Evolutionary conservation across 257 asterid species (phyloP).

Genomic region (Nicotiana obtusifolia): DNA sequence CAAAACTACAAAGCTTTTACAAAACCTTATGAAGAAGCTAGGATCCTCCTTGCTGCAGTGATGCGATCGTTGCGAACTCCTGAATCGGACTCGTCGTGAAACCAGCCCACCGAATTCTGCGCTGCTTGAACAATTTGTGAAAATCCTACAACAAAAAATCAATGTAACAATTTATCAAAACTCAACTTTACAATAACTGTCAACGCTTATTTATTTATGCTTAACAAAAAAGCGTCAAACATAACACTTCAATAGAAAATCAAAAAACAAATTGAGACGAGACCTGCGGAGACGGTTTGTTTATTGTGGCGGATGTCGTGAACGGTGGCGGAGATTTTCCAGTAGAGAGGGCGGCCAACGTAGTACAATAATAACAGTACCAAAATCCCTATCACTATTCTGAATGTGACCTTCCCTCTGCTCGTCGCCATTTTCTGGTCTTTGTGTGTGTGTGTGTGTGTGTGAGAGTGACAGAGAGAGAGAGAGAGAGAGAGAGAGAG

Average conservation of each 20-base stretch:
- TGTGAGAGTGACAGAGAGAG: too few relatives aligned
- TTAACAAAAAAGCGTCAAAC: background rate
- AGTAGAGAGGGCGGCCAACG: constrained; percentile 79
- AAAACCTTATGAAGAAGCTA: constrained; percentile 34
- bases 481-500: background rate
- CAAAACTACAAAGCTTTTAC: constrained; percentile 17
- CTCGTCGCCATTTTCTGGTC: background rate
- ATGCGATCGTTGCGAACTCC: constrained; percentile 28
- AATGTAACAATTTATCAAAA: background rate
- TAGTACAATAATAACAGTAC: constrained; percentile 40
- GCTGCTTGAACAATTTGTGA: constrained; percentile 71
- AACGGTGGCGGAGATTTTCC: constrained; percentile 84
- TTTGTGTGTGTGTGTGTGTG: too few relatives aligned
- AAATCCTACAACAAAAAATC: constrained; percentile 42
- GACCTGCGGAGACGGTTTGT: constrained; percentile 81
- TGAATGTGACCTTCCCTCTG: constrained; percentile 40
- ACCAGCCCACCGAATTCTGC: constrained; percentile 77
- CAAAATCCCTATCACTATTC: constrained; percentile 31
- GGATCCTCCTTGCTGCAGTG: constrained; percentile 42
- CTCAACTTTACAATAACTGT: background rate
- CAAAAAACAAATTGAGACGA: background rate
- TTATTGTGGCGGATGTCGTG: constrained; percentile 82
- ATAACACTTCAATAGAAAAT: background rate
- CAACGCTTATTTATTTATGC: background rate
- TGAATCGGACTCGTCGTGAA: constrained; percentile 54